phyloP scores from a whole-genome alignment of 768 basidiomycete genomes.

The Boletus sp. region DNA sequence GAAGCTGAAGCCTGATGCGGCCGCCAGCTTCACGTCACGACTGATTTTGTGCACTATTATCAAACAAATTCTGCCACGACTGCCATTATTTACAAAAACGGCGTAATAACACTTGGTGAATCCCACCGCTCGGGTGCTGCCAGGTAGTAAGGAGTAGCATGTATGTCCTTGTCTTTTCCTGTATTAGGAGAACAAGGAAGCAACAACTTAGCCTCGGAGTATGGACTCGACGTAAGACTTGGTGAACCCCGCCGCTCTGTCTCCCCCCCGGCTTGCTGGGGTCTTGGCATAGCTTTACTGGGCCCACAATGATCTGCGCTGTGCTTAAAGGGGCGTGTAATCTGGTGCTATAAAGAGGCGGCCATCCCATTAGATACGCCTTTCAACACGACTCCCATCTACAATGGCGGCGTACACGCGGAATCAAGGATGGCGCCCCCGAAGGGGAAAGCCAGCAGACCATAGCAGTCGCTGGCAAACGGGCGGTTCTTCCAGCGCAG shows the following conservation, averaged over 20 bases:
- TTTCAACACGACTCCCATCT: not conserved
- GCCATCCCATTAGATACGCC: not conserved
- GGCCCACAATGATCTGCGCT: conserved; percentile 11
- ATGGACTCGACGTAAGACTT: not conserved
- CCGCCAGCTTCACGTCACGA: too few relatives aligned
- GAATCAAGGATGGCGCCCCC: conserved; percentile 7
- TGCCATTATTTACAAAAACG: too few relatives aligned
- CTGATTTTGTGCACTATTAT: too few relatives aligned
- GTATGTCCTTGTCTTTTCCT: too few relatives aligned
- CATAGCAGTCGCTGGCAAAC: not conserved
- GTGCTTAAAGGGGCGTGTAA: not conserved
- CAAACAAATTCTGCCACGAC: too few relatives aligned
- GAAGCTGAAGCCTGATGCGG: too few relatives aligned
- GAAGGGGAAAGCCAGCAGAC: conserved; percentile 12
- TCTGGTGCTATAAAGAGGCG: conserved; percentile 1
- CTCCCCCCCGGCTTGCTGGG: too few relatives aligned
- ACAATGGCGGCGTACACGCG: conserved; percentile 21
- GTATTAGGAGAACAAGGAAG: not conserved
- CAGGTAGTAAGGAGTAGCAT: too few relatives aligned
- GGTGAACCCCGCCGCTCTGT: not conserved
- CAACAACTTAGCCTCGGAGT: not conserved
- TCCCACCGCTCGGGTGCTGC: too few relatives aligned
- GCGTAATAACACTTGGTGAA: too few relatives aligned
- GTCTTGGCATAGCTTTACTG: not conserved
- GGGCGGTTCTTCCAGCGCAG: not conserved